Base-by-base conservation (phyloP, 2,329 filamentous ascomycete genomes). In the Curvularia verruculosa region DNA sequence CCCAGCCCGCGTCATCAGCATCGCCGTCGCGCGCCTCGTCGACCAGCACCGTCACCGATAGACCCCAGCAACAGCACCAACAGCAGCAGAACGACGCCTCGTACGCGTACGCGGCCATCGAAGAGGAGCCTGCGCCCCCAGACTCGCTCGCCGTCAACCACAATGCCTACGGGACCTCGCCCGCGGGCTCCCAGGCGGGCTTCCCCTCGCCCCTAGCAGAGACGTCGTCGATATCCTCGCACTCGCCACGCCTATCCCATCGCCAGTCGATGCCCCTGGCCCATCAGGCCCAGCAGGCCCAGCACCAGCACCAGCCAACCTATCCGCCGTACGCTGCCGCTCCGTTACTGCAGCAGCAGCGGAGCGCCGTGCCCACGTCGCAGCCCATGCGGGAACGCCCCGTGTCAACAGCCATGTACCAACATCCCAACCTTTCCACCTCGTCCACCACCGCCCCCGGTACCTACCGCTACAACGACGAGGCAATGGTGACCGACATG, bases 401-500 rank as follows among this genome's bases (percentile, higher is more conserved):
- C 48, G 63, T 78, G 43, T 82, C 79, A 29, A 76, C 78, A 36
- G 76, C 73, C 61, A 76, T 83, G 72, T 82, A 83, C 71, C 78
- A 72, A 63, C 81, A 82, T 60, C 71, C 77, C 41, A 82, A 82
- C 63, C 68, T 77, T 36, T 82, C 80, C 36, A 75, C 78, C 24
- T 79, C 77, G 68, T 82, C 81, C 21, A 70, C 69, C 49, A 68
- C 76, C 65, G 71, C 64, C 44, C 70, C 71, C 5, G 75, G 75
- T 46, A 78, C 79, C 24, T 80, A 82, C 66, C 66, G 81, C 58
- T 83, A 82, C 66, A 77, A 78, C 54, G 79, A 82, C 58, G 80
- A 82, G 37, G 66, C 72, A 45, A 71, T 75, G 58, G 54, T 66
- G 5, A 57, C 54, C 47, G 68, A 74, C 61, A 67, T 73, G 44